These are phyloP conservation scores for Eleusine indica DNA, from an alignment of 176 grass and related monocot species.

Conservation along the genomic window DNA sequence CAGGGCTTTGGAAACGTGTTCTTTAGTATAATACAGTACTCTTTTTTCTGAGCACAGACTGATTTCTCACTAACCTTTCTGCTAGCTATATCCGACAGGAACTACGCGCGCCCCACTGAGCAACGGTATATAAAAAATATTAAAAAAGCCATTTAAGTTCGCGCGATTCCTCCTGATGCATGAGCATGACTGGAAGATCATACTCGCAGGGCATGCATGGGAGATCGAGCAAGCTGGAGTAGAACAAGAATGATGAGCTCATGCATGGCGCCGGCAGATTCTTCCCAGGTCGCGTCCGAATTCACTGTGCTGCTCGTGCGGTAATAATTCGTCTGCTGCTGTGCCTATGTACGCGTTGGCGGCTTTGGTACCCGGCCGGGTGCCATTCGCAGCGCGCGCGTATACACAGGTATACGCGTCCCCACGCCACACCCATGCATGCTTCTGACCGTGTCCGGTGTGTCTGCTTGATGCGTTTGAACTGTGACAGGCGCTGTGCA, in stretches of 20 bases:
- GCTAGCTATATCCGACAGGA: not conserved
- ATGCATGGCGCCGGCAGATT: slow-evolving; percentile 21
- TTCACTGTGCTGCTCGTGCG: slow-evolving; percentile 25
- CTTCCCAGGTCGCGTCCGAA: slow-evolving; percentile 2
- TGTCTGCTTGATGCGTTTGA: slow-evolving; percentile 23
- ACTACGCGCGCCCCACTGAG: not conserved
- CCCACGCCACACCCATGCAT: not conserved
- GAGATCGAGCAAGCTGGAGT: not conserved
- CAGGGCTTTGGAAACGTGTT: not conserved
- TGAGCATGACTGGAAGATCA: slow-evolving; percentile 8
- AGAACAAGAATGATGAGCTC: slow-evolving; percentile 26
- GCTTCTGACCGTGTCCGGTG: not conserved
- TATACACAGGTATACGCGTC: not conserved
- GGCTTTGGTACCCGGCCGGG: not conserved
- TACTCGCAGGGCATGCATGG: not conserved
- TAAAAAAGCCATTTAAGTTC: not conserved
- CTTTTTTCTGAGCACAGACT: not conserved
- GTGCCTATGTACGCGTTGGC: not conserved
- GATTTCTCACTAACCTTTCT: not conserved
- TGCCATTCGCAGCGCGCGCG: not conserved
- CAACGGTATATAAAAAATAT: not conserved
- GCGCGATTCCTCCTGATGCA: not conserved
- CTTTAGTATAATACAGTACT: too few species aligned
- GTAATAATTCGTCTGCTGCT: not conserved
- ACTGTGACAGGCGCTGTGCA: not conserved